Base-by-base conservation (phyloP, 306 rosid species). In the Biancaea sappan region DNA sequence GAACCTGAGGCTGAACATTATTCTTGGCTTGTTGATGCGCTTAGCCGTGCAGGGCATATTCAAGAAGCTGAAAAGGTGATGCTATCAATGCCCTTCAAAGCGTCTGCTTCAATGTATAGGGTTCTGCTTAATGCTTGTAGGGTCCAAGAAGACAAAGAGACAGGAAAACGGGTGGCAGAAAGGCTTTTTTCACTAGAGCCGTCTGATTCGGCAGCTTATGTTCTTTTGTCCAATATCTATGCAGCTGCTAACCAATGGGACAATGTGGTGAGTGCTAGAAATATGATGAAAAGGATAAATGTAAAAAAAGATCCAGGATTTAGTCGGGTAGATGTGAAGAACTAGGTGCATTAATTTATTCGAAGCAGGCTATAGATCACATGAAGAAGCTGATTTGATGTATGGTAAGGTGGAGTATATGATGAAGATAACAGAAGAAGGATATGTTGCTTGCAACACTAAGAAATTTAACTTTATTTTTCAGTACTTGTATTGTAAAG, bases 281-380 rank as follows among this genome's bases (percentile, higher is more conserved):
- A 81, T 58, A 81, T 54, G 86, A 92, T 92, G 97, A 87, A 69
- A 53, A 73, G 71, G 43, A 83, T 77, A 38, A 88, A 90, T 51
- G 90, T 86, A 52, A 92, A 90, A 79, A 92, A 92, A 81, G 97
- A 90, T 31, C 92, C 94, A 0, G 96, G 96, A 47, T 92, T 86
- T 80, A 88, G 97, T 53, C 90, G 97, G 97, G 50, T 89, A 62
- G 89, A 88, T 61, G 84, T 88, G 74, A 92, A 90, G 86, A 90
- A 84, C 86, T 85, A 84, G 77, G 85, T n/a, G n/a, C n/a, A n/a
- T n/a, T n/a, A n/a, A n/a, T n/a, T n/a, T n/a, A n/a, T n/a, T n/a
- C n/a, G n/a, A 85, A 65, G 97, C 83, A 18, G 93, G 86, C 0
- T 96, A 92, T 78, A 86, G 69, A 78, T 80, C 89, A 47, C 96